A percentile compares a stretch with the other conserved stretches of the same genome.
phyloP scores from a whole-genome alignment of 2,329 filamentous ascomycete species.

The Fonsecaea erecta region DNA sequence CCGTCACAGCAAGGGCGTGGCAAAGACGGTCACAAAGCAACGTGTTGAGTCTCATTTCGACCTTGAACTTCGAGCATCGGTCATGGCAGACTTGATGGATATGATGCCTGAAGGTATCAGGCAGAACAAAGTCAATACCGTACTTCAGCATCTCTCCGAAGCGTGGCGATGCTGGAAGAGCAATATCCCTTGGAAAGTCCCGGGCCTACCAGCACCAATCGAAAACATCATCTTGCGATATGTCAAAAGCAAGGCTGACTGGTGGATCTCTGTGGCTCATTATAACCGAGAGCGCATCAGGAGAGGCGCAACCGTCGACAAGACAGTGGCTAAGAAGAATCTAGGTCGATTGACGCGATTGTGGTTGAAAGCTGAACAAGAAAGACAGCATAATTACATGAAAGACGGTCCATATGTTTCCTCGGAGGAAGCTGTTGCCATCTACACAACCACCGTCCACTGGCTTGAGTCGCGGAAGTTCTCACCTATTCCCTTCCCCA shows the following conservation, averaged over 20 bases:
- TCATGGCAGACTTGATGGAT: constrained; percentile 99
- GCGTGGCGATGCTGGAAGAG: constrained; percentile 99
- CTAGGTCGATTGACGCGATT: constrained; percentile 89
- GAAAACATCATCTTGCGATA: constrained; percentile 99
- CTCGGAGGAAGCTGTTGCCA: constrained; percentile 96
- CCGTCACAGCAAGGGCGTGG: constrained; percentile 96
- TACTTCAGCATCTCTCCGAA: constrained; percentile 94
- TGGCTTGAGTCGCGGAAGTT: constrained; percentile 99
- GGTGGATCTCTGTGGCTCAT: constrained; percentile 99
- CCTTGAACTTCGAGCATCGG: constrained; percentile 91
- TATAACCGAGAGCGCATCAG: constrained; percentile 98
- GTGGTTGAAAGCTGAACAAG: constrained; percentile 98
- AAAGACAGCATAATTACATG: constrained; percentile 98
- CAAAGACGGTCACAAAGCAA: constrained; percentile 98
- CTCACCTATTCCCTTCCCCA: constrained; percentile 97
- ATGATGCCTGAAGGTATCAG: constrained; percentile 99
- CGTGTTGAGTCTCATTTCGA: constrained; percentile 99
- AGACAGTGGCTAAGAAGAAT: constrained; percentile 99
- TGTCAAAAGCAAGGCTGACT: constrained; percentile 98
- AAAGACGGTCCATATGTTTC: constrained; percentile 99
- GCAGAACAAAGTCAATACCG: constrained; percentile 98
- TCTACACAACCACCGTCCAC: constrained; percentile 98
- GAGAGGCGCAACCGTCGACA: constrained; percentile 94
- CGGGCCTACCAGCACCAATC: constrained; percentile 91
- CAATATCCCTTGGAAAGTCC: constrained; percentile 99